These are phyloP conservation scores for Chlorella ohadii DNA, from an alignment of 139 green algal species.

Conservation along the genomic window DNA sequence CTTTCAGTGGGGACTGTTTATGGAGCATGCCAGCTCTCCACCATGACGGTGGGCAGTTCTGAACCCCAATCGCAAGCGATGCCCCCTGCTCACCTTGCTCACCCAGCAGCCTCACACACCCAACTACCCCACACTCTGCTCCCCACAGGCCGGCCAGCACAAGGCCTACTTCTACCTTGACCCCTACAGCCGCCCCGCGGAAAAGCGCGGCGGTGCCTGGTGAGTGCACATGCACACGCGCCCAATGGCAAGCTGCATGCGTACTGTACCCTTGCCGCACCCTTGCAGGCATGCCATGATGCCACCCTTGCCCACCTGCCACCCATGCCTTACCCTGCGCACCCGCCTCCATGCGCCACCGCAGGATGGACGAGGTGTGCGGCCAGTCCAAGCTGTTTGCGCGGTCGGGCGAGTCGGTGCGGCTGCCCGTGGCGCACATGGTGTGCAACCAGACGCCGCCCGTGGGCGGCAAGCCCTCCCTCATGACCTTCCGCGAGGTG, in stretches of 20 bases:
- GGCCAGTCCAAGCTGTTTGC: constrained; percentile 66
- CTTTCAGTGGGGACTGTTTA: too few species aligned
- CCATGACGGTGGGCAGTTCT: too few species aligned
- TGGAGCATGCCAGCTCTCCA: too few species aligned
- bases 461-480: constrained; percentile 85
- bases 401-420: constrained; percentile 55
- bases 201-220: constrained; percentile 97
- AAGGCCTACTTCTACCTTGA: constrained; percentile 93
- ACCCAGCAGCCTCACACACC: too few species aligned
- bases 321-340: too few species aligned
- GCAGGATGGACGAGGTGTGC: constrained; percentile 90
- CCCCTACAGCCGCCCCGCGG: constrained; percentile 68
- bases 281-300: too few species aligned
- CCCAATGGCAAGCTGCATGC: too few species aligned
- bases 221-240: neutral
- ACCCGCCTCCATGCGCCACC: neutral
- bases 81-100: too few species aligned
- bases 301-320: neutral
- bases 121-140: too few species aligned
- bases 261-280: too few species aligned
- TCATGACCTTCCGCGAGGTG: constrained; percentile 97
- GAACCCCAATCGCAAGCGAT: too few species aligned
- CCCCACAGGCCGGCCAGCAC: constrained; percentile 52
- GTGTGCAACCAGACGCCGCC: constrained; percentile 95
- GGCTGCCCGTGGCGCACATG: constrained; percentile 97